These are phyloP conservation scores for Laburnicola sp. DNA, from an alignment of 2,329 filamentous ascomycete species.

Conservation along the genomic window DNA sequence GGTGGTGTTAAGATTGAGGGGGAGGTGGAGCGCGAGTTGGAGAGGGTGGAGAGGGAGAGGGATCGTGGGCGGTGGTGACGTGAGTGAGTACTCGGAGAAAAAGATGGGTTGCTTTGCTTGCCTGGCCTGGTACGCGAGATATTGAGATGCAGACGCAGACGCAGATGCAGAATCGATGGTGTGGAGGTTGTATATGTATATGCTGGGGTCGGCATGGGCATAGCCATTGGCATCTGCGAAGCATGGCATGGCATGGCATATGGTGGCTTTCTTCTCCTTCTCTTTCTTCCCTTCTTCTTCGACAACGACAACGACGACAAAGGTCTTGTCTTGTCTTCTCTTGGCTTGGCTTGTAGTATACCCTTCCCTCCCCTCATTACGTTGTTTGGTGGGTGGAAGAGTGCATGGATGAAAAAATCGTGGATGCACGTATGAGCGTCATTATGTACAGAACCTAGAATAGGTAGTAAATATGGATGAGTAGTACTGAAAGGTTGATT, in stretches of 20 bases:
- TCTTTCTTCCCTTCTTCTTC: background rate
- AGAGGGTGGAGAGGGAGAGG: conserved; percentile 38
- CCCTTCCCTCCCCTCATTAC: background rate
- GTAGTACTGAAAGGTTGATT: background rate
- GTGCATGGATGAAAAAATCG: background rate
- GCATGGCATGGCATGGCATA: too few relatives aligned
- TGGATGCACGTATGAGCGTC: too few relatives aligned
- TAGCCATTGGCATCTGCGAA: conserved; percentile 1
- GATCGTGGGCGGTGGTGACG: conserved; percentile 23
- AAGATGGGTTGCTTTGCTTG: background rate
- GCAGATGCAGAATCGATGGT: background rate
- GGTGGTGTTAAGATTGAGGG: conserved; percentile 40
- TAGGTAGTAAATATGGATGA: background rate
- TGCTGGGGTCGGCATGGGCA: background rate
- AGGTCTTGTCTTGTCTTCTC: background rate
- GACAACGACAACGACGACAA: background rate
- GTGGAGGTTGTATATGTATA: background rate
- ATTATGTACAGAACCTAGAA: background rate
- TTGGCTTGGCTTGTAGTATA: conserved; percentile 11
- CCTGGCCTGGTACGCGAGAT: background rate
- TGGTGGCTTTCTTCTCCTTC: background rate
- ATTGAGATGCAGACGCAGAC: background rate
- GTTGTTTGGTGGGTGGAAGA: background rate
- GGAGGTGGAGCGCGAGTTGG: conserved; percentile 37
- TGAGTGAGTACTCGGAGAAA: background rate